phyloP scores from a whole-genome alignment of 1,284 basidiomycete genomes.

The Boletellus dicymbophilus region DNA sequence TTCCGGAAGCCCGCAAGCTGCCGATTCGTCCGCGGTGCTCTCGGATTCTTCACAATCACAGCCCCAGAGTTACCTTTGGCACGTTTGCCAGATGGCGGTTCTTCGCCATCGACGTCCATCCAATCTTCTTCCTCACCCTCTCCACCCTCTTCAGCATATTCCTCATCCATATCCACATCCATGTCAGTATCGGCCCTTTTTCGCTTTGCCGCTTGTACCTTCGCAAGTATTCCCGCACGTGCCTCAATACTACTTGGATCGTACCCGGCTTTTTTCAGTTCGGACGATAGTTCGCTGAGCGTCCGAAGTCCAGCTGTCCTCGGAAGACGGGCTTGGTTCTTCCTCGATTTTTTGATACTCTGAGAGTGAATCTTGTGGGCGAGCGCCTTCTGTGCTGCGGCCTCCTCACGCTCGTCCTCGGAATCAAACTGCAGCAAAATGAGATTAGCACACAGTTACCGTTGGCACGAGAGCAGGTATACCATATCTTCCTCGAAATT shows the following conservation, averaged over 20 bases:
- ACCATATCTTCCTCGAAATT: constrained; percentile 87
- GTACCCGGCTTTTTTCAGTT: constrained; percentile 85
- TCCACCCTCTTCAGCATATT: constrained; percentile 48
- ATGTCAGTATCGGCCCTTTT: constrained; percentile 62
- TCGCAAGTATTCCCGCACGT: constrained; percentile 83
- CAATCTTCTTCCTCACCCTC: constrained; percentile 45
- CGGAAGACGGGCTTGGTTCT: constrained; percentile 84
- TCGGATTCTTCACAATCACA: constrained; percentile 48
- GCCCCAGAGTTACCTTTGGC: constrained; percentile 65
- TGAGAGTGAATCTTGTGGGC: constrained; percentile 81
- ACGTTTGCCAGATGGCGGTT: constrained; percentile 55
- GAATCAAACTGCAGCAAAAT: constrained; percentile 71
- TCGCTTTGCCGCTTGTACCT: constrained; percentile 71
- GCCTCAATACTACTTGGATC: constrained; percentile 90
- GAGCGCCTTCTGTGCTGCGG: constrained; percentile 64
- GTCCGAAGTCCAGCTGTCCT: constrained; percentile 87
- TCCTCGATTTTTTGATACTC: constrained; percentile 82
- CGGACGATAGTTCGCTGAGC: constrained; percentile 82
- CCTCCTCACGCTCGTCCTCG: constrained; percentile 88
- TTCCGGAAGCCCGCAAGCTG: constrained; percentile 81
- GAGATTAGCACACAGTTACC: constrained; percentile 5
- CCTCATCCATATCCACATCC: constrained; percentile 53
- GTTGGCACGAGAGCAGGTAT: constrained; percentile 21
- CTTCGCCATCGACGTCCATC: constrained; percentile 74
- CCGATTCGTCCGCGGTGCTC: constrained; percentile 71